Evolutionary conservation across 148 eudicot species (phyloP), one percentile per base, ranked within the genome.

Genomic region (Camellia granthamiana): DNA sequence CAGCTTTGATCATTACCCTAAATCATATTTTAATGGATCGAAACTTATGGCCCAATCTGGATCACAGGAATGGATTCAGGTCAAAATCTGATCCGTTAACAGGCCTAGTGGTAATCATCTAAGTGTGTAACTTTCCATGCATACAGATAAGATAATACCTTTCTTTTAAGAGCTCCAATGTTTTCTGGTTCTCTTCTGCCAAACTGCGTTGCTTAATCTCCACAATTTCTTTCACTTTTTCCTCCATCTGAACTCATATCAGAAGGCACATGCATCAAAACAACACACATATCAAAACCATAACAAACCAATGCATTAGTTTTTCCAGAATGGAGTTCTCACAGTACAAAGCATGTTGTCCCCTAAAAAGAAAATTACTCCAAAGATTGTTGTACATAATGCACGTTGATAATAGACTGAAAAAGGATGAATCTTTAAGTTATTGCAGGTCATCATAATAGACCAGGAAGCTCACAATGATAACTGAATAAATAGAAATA

Each of bases 171-270:
- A 88, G 94, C 82, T 96, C 99, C 87, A 96, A 64, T 13, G 90
- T 91, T 86, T 96, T 96, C 85, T 96, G 99, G 80, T 93, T 96
- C 88, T 96, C 99, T 81, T 96, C 99, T 56, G 99, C 99, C 88
- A 96, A 90, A 90, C 92, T 92, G 52, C 99, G 97, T 84, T 96
- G 99, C 88, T 96, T 96, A 55, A 96, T 96, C 87, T 96, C 99
- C 82, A 96, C 99, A 76, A 93, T 84, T 85, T 96, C 99, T 83
- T 93, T 96, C 77, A 96, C 98, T 83, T 96, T 96, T 85, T 96
- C 99, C 85, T 96, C 99, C 98, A 93, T 96, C 99, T 96, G 82
- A 79, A 75, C 75, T 30, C 72, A 58, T 6, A 79, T 42, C 54
- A 80, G 46, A 62, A 41, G 49, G 3, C 54, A n/a, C 70, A 73